Percentiles rank a stretch among this genome's conserved stretches.
phyloP scores from a whole-genome alignment of 345 rosid genomes.

The Toxicodendron radicans region DNA sequence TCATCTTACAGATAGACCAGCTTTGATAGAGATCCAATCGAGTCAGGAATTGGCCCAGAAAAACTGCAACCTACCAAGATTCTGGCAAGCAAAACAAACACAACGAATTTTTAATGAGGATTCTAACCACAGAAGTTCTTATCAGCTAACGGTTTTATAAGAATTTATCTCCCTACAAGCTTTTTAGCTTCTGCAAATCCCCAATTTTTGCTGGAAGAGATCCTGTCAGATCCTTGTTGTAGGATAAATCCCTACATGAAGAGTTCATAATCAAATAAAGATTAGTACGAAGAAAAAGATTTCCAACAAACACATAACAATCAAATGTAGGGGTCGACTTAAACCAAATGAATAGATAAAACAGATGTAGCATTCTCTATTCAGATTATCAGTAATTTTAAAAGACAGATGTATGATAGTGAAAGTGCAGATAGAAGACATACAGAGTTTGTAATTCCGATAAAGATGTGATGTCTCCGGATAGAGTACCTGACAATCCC shows the following conservation, averaged over 20 bases:
- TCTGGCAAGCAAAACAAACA: conserved; percentile 37
- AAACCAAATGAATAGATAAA: background rate
- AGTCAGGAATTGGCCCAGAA: conserved; percentile 62
- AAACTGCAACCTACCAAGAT: conserved; percentile 74
- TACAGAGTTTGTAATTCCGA: conserved; percentile 45
- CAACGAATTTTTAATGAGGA: background rate
- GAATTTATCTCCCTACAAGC: conserved; percentile 53
- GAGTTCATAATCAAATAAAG: conserved; percentile 15
- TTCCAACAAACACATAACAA: background rate
- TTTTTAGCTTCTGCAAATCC: conserved; percentile 48
- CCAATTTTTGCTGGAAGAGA: conserved; percentile 66
- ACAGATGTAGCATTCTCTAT: too few relatives aligned
- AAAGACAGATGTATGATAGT: background rate
- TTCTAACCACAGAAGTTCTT: background rate
- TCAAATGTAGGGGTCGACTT: background rate
- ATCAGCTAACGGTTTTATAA: conserved; percentile 2
- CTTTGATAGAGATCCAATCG: conserved; percentile 56
- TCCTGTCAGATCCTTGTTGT: conserved; percentile 60
- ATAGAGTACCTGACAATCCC: conserved; percentile 54
- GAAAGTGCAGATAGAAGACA: background rate
- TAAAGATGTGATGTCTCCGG: conserved; percentile 53
- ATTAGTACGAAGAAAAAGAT: background rate
- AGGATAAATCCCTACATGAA: conserved; percentile 75
- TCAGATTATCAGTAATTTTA: background rate
- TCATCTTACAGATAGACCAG: conserved; percentile 60